Evolutionary conservation across 441 rosid genomes (phyloP), one percentile per base, ranked within the genome.

Genomic region (California macrophylla): DNA sequence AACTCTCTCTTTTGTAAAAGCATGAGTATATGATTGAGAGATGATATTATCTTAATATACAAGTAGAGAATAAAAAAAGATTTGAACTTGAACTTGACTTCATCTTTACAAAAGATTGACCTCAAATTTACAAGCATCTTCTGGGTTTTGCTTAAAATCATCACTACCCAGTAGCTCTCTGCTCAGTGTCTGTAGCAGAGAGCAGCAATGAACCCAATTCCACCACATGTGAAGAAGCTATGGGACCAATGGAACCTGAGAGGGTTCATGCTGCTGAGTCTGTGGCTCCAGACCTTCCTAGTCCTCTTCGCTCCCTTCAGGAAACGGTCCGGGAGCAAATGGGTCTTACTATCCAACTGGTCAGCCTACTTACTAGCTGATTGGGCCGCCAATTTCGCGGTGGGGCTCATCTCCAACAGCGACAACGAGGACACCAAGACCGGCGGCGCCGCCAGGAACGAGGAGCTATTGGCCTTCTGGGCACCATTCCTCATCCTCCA

Each of bases 401-500:
- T 69, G 0, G 86, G 86, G 10, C 83, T 79, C 42, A 79, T 83
- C 75, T 80, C 89, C 4, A 71, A 81, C 47, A 79, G 74, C 68
- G 74, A 74, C 34, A 66, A 71, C 16, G 18, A 61, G 16, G 52
- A 42, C 52, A 1, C 0, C 16, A 13, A 42, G 16, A 12, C 52
- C 1, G 52, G 52, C 52, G 52, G 52, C 52, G 52, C 52, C 52
- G 52, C 16, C 52, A 42, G 1, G 3, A 52, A 72, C 69, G 60
- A 28, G 0, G 76, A 79, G 24, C 76, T 87, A 38, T 69, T 84
- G 26, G 88, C 87, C 4, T 72, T 87, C 60, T 87, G 92, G 92
- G 85, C 85, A 16, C 90, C 90, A 0, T 85, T 85, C 52, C 85
- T 87, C 61, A 61, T 87, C 54, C 56, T 87, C 4, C 92, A 87